Percentiles rank a stretch among this genome's conserved stretches.
Evolutionary conservation across 2,329 filamentous ascomycete genomes (phyloP).

Genomic region (Chaetomium sp.): DNA sequence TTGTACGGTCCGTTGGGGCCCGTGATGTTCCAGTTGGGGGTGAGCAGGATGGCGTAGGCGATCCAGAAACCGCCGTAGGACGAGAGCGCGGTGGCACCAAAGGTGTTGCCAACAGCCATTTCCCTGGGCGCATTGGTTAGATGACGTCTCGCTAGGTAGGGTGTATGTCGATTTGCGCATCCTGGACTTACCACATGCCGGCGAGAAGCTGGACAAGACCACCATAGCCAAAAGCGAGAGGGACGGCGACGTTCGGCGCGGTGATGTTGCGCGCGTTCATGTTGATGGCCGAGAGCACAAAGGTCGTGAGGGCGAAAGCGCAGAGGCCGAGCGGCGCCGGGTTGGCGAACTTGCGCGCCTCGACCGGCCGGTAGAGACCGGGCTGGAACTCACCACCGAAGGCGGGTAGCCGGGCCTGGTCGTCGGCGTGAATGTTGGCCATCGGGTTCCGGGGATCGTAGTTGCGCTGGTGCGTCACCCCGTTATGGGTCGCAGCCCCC

Average conservation of each 20-base stretch:
- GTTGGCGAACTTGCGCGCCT: constrained; percentile 75
- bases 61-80: constrained; percentile 88
- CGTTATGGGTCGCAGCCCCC: constrained; percentile 26
- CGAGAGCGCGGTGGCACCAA: constrained; percentile 77
- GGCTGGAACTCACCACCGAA: constrained; percentile 76
- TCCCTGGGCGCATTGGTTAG: constrained; percentile 59
- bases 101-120: constrained; percentile 85
- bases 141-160: background rate
- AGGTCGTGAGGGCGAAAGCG: constrained; percentile 82
- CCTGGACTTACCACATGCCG: constrained; percentile 75
- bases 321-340: constrained; percentile 75
- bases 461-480: constrained; percentile 34
- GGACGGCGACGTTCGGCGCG: constrained; percentile 67
- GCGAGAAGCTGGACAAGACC: constrained; percentile 77
- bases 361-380: constrained; percentile 63
- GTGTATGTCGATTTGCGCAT: background rate
- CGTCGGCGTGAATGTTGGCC: constrained; percentile 40
- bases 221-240: constrained; percentile 73
- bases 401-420: constrained; percentile 51
- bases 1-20: constrained; percentile 50
- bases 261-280: constrained; percentile 63
- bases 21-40: constrained; percentile 65
- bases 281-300: constrained; percentile 76
- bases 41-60: constrained; percentile 70
- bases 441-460: constrained; percentile 46